Percentiles rank a stretch among this genome's conserved stretches.
phyloP scores from a whole-genome alignment of 1,284 basidiomycete genomes.

The Chondrostereum purpureum region DNA sequence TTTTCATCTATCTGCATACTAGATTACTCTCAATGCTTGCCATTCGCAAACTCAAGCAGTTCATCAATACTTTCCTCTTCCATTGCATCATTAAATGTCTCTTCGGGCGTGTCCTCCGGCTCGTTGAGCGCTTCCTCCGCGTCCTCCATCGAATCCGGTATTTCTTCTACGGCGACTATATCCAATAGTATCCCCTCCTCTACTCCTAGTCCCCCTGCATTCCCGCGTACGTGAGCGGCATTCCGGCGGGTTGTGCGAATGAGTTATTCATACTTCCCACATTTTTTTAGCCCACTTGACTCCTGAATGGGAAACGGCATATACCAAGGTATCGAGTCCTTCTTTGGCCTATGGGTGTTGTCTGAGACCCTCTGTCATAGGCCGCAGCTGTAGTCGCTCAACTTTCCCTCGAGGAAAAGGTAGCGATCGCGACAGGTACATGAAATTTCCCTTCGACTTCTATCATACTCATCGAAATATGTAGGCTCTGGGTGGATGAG shows the following conservation, averaged over 20 bases:
- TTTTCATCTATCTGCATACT: not conserved
- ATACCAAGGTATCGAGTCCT: slow-evolving; percentile 47
- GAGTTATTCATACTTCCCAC: slow-evolving; percentile 2
- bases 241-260: not conserved
- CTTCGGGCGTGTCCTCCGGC: slow-evolving; percentile 24
- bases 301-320: slow-evolving; percentile 47
- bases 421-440: slow-evolving; percentile 49
- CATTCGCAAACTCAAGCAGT: too few species aligned
- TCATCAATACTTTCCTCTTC: too few species aligned
- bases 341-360: too few species aligned
- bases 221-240: slow-evolving; percentile 16
- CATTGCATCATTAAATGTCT: too few species aligned
- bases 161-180: slow-evolving; percentile 15
- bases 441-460: slow-evolving; percentile 2
- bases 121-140: slow-evolving; percentile 17
- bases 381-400: slow-evolving; percentile 41
- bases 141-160: slow-evolving; percentile 17
- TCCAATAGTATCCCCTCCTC: slow-evolving; percentile 15
- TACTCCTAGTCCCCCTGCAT: not conserved
- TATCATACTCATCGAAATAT: slow-evolving; percentile 2
- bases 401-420: slow-evolving; percentile 46
- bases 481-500: slow-evolving; percentile 39
- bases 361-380: slow-evolving; percentile 24
- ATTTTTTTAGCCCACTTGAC: slow-evolving; percentile 33
- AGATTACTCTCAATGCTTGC: slow-evolving; percentile 46